A percentile compares a stretch with the other conserved stretches of the same genome.
Conservation (phyloP, 1,139 yeast genomes). For the Protomyces lactucae-debilis region DNA sequence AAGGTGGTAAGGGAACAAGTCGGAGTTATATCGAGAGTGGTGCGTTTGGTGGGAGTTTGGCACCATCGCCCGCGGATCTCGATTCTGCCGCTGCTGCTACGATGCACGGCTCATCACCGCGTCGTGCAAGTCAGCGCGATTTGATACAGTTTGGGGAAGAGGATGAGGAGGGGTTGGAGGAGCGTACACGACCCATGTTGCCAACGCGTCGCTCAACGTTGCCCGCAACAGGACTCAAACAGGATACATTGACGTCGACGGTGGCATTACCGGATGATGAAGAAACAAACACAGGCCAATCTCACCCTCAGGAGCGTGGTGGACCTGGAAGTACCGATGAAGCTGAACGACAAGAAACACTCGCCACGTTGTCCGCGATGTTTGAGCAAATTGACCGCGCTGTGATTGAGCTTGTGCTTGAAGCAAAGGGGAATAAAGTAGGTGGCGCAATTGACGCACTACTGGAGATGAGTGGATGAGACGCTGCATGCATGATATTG, state of each 20-base stretch:
- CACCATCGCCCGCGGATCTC: not conserved
- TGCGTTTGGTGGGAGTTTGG: conserved; percentile 1
- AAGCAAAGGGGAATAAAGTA: conserved; percentile 61
- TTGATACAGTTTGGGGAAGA: not conserved
- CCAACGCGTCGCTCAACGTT: not conserved
- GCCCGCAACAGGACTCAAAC: not conserved
- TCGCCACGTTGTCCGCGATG: conserved; percentile 56
- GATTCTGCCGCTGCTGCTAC: not conserved
- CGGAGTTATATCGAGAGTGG: conserved; percentile 15
- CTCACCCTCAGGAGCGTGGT: conserved; percentile 35
- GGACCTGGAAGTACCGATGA: conserved; percentile 30
- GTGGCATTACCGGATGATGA: not conserved
- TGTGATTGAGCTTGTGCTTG: conserved; percentile 64
- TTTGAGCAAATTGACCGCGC: conserved; percentile 70
- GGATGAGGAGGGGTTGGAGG: not conserved
- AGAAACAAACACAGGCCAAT: not conserved
- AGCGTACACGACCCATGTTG: not conserved
- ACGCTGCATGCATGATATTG: too few relatives aligned
- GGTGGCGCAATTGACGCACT: conserved; percentile 71
- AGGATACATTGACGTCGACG: not conserved
- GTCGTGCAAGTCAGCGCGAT: not conserved
- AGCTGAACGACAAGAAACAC: conserved; percentile 45
- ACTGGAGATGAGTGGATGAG: conserved; percentile 34
- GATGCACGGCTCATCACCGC: not conserved
- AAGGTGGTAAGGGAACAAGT: not conserved